Evolutionary conservation across 2,329 filamentous ascomycete genomes (phyloP).

Genomic region (Myotisia sp.): DNA sequence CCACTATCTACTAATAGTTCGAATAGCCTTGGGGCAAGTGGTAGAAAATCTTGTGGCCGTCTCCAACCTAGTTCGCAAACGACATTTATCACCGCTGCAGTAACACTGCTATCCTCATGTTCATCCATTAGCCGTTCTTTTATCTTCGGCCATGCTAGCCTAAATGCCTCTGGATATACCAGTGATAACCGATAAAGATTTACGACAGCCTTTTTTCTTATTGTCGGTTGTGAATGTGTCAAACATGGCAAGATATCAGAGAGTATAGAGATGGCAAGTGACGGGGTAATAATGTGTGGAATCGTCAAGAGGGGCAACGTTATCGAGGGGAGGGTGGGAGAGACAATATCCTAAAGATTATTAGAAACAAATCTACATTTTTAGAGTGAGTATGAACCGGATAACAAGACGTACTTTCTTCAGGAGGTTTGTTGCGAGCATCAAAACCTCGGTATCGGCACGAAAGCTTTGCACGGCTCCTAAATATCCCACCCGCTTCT

Average conservation of each 20-base stretch:
- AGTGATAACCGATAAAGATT: slow-evolving; percentile 85
- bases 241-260: slow-evolving; percentile 75
- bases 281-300: slow-evolving; percentile 89
- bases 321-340: slow-evolving; percentile 57
- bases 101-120: slow-evolving; percentile 80
- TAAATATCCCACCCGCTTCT: slow-evolving; percentile 90
- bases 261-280: slow-evolving; percentile 77
- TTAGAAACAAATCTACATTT: slow-evolving; percentile 3
- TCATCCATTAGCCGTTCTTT: slow-evolving; percentile 87
- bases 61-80: slow-evolving; percentile 93
- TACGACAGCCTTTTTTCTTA: slow-evolving; percentile 91
- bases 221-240: slow-evolving; percentile 67
- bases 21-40: slow-evolving; percentile 79
- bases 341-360: slow-evolving; percentile 40
- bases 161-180: slow-evolving; percentile 88
- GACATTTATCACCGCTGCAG: slow-evolving; percentile 90
- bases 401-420: slow-evolving; percentile 54
- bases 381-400: background rate
- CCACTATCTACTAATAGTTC: slow-evolving; percentile 80
- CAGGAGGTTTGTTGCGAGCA: slow-evolving; percentile 89
- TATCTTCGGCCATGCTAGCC: slow-evolving; percentile 92
- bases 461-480: slow-evolving; percentile 93
- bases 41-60: slow-evolving; percentile 82
- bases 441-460: slow-evolving; percentile 87
- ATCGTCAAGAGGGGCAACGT: slow-evolving; percentile 75